Percentiles rank a stretch among this genome's conserved stretches.
phyloP scores from a whole-genome alignment of 176 grass and related monocot genomes.

The Avena insularis region DNA sequence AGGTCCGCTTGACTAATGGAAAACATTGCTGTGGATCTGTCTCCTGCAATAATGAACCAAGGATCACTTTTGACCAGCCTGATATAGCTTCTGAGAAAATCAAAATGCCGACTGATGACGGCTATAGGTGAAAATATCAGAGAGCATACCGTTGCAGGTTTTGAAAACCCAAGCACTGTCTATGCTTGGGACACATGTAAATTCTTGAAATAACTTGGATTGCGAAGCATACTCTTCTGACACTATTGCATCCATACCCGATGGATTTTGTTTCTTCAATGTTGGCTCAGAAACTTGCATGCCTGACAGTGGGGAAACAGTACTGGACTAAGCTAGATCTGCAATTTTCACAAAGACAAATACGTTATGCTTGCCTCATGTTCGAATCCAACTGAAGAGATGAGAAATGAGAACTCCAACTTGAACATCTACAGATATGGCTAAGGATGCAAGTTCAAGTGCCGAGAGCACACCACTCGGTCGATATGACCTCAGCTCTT shows the following conservation, averaged over 20 bases:
- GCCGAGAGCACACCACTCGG: background rate
- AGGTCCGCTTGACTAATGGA: slow-evolving; percentile 52
- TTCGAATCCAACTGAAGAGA: background rate
- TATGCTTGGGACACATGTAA: slow-evolving; percentile 58
- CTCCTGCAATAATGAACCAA: slow-evolving; percentile 46
- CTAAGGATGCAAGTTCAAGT: background rate
- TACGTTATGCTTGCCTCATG: background rate
- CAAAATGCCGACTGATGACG: background rate
- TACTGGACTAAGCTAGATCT: slow-evolving; percentile 24
- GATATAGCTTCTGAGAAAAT: background rate
- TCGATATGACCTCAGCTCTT: background rate
- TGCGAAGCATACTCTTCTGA: slow-evolving; percentile 60
- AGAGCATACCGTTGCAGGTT: slow-evolving; percentile 37
- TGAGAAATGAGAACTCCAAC: slow-evolving; percentile 1
- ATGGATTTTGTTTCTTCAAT: slow-evolving; percentile 26
- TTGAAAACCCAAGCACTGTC: slow-evolving; percentile 71
- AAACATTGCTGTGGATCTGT: slow-evolving; percentile 64
- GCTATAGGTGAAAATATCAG: background rate
- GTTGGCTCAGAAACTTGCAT: slow-evolving; percentile 27
- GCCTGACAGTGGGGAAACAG: background rate
- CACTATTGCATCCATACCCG: slow-evolving; percentile 45
- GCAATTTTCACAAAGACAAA: slow-evolving; percentile 18
- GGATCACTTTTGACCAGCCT: background rate
- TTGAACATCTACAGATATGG: background rate
- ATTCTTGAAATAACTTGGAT: slow-evolving; percentile 60